These are phyloP conservation scores for Antrodiella citrinella DNA, from an alignment of 768 basidiomycete genomes.

Conservation along the genomic window DNA sequence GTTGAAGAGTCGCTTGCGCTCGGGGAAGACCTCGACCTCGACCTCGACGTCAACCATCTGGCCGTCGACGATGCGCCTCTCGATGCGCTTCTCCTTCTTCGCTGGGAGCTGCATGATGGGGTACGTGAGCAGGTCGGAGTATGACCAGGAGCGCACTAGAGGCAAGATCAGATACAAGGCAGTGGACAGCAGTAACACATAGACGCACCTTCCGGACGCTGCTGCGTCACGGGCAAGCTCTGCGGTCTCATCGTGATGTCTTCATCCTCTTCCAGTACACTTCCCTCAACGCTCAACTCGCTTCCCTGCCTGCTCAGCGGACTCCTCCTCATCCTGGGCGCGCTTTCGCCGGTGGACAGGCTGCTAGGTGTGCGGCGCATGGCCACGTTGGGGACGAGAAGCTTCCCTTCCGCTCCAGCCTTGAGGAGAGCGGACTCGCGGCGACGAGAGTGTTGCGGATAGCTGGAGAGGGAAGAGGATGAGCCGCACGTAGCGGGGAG, in stretches of 20 bases:
- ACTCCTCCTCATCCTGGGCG: conserved; percentile 22
- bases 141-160: conserved; percentile 67
- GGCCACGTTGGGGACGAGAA: conserved; percentile 44
- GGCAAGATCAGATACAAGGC: too few relatives aligned
- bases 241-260: conserved; percentile 16
- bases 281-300: conserved; percentile 30
- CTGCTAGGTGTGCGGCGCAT: conserved; percentile 22
- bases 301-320: conserved; percentile 34
- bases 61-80: conserved; percentile 40
- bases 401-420: conserved; percentile 54
- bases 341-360: conserved; percentile 11
- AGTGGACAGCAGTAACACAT: conserved; percentile 35
- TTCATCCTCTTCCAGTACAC: conserved; percentile 17
- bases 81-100: conserved; percentile 43
- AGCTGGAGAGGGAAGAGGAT: conserved; percentile 14
- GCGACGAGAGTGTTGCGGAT: conserved; percentile 21
- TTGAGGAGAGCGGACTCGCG: conserved; percentile 51
- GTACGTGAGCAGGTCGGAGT: conserved; percentile 61
- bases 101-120: conserved; percentile 51
- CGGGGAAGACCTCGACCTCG: conserved; percentile 46
- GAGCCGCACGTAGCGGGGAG: conserved; percentile 26
- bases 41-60: conserved; percentile 45
- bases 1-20: conserved; percentile 60
- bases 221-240: neutral
- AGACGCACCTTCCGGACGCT: neutral